Evolutionary conservation across 148 eudicot genomes (phyloP), one percentile per base, ranked within the genome.

Genomic region (Cornus kousa): DNA sequence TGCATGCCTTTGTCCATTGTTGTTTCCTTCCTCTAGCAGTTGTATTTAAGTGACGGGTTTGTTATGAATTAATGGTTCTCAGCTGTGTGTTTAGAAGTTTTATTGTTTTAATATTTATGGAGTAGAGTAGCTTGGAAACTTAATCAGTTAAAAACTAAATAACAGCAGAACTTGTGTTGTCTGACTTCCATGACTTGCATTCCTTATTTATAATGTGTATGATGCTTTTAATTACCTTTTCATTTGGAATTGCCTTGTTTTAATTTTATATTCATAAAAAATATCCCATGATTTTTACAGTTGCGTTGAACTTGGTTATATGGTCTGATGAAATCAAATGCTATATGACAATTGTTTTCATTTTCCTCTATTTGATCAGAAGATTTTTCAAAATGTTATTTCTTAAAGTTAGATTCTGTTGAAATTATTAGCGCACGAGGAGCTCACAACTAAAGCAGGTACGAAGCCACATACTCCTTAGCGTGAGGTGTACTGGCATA

Each of bases 1-100:
- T 75, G 88, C 80, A 75, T 80, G 77, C 89, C 87, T 86, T 85
- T 64, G 32, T 80, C 84, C 76, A 74, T 6, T 83, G 77, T 78
- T 75, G 68, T 80, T 67, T 78, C 50, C 81, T 79, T 81, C 24
- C 62, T 67, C 83, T 46, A 37, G 75, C 37, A 43, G 77, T 33
- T 85, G 84, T 82, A 78, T 72, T 73, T 70, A 7, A 80, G 70
- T 78, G 23, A 23, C 39, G 24, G 79, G 23, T 74, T 82, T 71
- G 32, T 22, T 37, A 55, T 23, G 48, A 9, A 40, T 76, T 59
- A 37, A 53, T 43, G 37, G 74, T 79, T 80, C 74, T 84, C 83
- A 77, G 82, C 82, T 78, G 67, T 77, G 70, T 4, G 5, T 46
- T 72, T 23, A 55, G 53, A 50, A 73, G 48, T 46, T 73, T 23